phyloP scores from a whole-genome alignment of 2,329 filamentous ascomycete species.

The Epicoccum nigrum region DNA sequence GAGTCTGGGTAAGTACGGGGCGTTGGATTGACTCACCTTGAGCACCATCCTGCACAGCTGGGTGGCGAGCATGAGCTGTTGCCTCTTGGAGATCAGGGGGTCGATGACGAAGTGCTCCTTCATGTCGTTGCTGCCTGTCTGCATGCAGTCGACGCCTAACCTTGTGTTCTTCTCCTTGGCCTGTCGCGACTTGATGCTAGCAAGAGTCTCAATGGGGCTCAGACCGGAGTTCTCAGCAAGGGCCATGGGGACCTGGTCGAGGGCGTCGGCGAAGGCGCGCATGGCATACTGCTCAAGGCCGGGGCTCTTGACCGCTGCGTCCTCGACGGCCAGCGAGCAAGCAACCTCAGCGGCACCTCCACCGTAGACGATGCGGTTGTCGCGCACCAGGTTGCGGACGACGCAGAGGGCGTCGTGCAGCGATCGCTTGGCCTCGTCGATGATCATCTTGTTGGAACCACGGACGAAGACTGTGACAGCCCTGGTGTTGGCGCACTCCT shows the following conservation, averaged over 20 bases:
- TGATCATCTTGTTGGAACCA: slow-evolving; percentile 99
- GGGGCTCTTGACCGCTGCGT: slow-evolving; percentile 90
- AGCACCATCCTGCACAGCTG: slow-evolving; percentile 89
- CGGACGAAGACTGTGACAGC: slow-evolving; percentile 96
- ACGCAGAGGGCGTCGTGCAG: slow-evolving; percentile 97
- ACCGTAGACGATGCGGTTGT: slow-evolving; percentile 97
- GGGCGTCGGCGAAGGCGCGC: slow-evolving; percentile 94
- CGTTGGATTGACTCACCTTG: slow-evolving; percentile 57
- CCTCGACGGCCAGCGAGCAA: slow-evolving; percentile 94
- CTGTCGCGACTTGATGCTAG: slow-evolving; percentile 94
- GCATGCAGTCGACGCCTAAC: slow-evolving; percentile 97
- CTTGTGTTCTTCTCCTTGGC: slow-evolving; percentile 81
- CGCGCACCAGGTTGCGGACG: slow-evolving; percentile 91
- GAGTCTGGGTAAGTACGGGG: slow-evolving; percentile 1
- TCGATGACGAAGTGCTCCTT: slow-evolving; percentile 98
- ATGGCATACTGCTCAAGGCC: slow-evolving; percentile 99
- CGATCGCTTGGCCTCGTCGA: slow-evolving; percentile 97
- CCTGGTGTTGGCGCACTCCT: slow-evolving; percentile 97
- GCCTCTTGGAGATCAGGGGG: slow-evolving; percentile 95
- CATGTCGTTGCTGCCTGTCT: slow-evolving; percentile 94
- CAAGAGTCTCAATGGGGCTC: slow-evolving; percentile 93
- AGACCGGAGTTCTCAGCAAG: slow-evolving; percentile 96
- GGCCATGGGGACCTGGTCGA: slow-evolving; percentile 93
- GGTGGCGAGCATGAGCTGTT: slow-evolving; percentile 94
- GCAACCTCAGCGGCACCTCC: slow-evolving; percentile 97